phyloP scores from a whole-genome alignment of 257 asterid species.

The Paulownia fortunei region DNA sequence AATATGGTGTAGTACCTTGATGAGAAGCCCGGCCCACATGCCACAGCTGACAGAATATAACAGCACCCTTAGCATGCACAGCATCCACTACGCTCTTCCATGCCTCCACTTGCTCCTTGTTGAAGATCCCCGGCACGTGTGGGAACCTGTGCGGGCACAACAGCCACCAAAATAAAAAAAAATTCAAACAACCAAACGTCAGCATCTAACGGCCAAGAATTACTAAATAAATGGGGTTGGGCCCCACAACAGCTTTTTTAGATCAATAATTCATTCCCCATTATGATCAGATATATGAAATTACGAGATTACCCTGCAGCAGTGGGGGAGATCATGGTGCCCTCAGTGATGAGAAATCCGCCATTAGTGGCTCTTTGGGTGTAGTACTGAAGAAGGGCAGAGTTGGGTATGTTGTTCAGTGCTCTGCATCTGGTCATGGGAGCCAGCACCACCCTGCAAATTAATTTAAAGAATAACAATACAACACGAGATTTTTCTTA shows the following conservation, averaged over 20 bases:
- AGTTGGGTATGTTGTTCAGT: slow-evolving; percentile 58
- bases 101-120: slow-evolving; percentile 79
- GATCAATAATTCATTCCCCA: not conserved
- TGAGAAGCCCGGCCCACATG: slow-evolving; percentile 99
- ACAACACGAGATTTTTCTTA: not conserved
- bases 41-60: slow-evolving; percentile 95
- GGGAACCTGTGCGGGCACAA: slow-evolving; percentile 68
- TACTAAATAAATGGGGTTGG: not conserved
- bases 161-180: not conserved
- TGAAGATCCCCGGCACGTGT: slow-evolving; percentile 91
- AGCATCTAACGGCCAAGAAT: not conserved
- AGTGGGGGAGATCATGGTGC: slow-evolving; percentile 84
- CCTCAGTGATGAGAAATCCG: slow-evolving; percentile 95
- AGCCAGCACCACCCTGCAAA: slow-evolving; percentile 80
- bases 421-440: slow-evolving; percentile 99
- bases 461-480: no score
- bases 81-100: slow-evolving; percentile 83
- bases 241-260: not conserved
- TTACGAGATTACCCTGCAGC: slow-evolving; percentile 79
- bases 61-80: slow-evolving; percentile 81
- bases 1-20: slow-evolving; percentile 48
- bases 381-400: slow-evolving; percentile 76
- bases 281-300: not conserved
- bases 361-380: slow-evolving; percentile 83
- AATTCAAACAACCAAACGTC: not conserved